A percentile compares a stretch with the other conserved stretches of the same genome.
Evolutionary conservation across 129 eudicot genomes (phyloP).

Genomic region (Kitagawia praeruptora): DNA sequence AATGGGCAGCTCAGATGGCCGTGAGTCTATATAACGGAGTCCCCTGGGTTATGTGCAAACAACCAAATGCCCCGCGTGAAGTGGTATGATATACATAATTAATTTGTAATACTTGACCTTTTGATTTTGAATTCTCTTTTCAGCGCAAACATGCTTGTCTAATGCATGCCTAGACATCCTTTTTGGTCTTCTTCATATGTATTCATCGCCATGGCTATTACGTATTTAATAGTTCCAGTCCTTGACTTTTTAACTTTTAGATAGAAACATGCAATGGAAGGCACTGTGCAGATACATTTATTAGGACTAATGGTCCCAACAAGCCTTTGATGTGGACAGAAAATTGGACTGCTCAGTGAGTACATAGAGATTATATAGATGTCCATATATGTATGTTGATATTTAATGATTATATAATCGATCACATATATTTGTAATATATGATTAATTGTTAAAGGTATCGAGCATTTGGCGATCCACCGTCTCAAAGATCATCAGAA

Average conservation of each 20-base stretch:
- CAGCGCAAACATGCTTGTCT: not conserved
- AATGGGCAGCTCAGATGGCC: slow-evolving; percentile 89
- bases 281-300: slow-evolving; percentile 81
- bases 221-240: not conserved
- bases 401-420: not conserved
- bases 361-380: not conserved
- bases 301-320: slow-evolving; percentile 65
- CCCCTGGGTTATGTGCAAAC: slow-evolving; percentile 99
- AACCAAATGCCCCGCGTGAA: slow-evolving; percentile 59
- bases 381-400: not conserved
- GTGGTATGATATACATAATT: slow-evolving; percentile 35
- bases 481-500: slow-evolving; percentile 88
- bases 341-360: slow-evolving; percentile 98
- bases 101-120: not conserved
- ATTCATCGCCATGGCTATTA: not conserved
- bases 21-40: slow-evolving; percentile 39
- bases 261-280: slow-evolving; percentile 95
- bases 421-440: not conserved
- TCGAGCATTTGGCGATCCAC: slow-evolving; percentile 76
- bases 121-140: not conserved
- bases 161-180: not conserved
- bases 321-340: slow-evolving; percentile 93
- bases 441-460: slow-evolving; percentile 29
- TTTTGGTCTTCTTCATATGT: not conserved
- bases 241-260: slow-evolving; percentile 16